A percentile compares a stretch with the other conserved stretches of the same genome.
Evolutionary conservation across 2,329 filamentous ascomycete genomes (phyloP).

Genomic region (Aspergillus sp.): DNA sequence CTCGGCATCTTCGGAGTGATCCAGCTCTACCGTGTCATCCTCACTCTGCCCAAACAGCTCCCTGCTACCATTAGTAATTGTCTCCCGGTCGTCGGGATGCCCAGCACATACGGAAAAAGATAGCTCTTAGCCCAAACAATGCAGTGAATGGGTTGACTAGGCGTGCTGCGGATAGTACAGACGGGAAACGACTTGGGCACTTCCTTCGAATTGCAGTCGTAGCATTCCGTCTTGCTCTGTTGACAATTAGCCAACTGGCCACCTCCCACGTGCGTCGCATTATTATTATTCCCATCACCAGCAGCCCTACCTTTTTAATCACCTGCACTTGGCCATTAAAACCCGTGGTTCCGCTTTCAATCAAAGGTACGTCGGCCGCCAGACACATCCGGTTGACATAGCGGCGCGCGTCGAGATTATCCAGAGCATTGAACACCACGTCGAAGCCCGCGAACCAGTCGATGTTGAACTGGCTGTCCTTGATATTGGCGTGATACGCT

Average conservation of each 20-base stretch:
- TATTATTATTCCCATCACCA: neutral
- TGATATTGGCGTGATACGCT: constrained; percentile 91
- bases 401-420: constrained; percentile 86
- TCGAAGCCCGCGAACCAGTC: constrained; percentile 78
- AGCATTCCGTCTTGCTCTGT: constrained; percentile 78
- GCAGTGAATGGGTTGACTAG: constrained; percentile 93
- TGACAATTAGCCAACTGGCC: constrained; percentile 5
- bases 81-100: too few relatives aligned
- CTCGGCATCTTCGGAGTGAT: constrained; percentile 70
- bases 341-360: constrained; percentile 94
- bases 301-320: constrained; percentile 61
- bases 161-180: constrained; percentile 93
- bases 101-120: constrained; percentile 58
- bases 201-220: constrained; percentile 87
- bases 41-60: constrained; percentile 91
- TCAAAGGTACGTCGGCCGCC: constrained; percentile 77
- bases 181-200: constrained; percentile 89
- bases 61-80: constrained; percentile 28
- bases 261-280: neutral
- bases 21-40: constrained; percentile 70
- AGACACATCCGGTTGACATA: constrained; percentile 98
- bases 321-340: constrained; percentile 98
- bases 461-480: constrained; percentile 75
- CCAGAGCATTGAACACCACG: constrained; percentile 91
- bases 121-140: constrained; percentile 99